phyloP scores from a whole-genome alignment of 352 stramenopile genomes.

The Phytophthora ramorum region DNA sequence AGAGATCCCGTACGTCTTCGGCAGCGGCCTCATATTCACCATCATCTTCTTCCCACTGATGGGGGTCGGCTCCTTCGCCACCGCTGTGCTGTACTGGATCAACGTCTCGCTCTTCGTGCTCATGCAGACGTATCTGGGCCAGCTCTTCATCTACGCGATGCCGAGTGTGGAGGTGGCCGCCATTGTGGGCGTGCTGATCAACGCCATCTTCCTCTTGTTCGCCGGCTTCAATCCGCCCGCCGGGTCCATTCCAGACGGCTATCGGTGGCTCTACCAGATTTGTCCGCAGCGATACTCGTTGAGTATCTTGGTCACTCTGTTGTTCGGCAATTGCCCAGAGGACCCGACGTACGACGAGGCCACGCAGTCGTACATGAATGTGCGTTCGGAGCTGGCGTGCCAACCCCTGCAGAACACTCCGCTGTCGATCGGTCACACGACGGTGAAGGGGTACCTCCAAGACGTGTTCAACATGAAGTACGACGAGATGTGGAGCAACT shows the following conservation, averaged over 20 bases:
- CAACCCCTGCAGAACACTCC: constrained; percentile 36
- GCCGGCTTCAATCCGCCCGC: constrained; percentile 57
- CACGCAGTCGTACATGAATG: constrained; percentile 19
- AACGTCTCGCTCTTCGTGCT: constrained; percentile 24
- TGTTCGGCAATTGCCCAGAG: constrained; percentile 31
- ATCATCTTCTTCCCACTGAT: constrained; percentile 31
- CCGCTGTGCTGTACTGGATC: constrained; percentile 31
- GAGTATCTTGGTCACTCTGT: constrained; percentile 22
- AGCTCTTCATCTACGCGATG: constrained; percentile 9
- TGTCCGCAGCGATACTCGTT: constrained; percentile 35
- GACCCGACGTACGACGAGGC: constrained; percentile 26
- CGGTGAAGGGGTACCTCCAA: constrained; percentile 39
- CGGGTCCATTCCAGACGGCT: constrained; percentile 36
- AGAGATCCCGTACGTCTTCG: constrained; percentile 49
- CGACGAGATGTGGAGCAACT: constrained; percentile 36
- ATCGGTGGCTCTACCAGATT: constrained; percentile 50
- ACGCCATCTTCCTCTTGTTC: constrained; percentile 63
- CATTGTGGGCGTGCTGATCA: constrained; percentile 37
- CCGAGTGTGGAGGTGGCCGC: constrained; percentile 26
- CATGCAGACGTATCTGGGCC: constrained; percentile 17
- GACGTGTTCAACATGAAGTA: constrained; percentile 42
- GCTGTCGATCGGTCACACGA: constrained; percentile 25
- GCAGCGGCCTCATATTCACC: constrained; percentile 17
- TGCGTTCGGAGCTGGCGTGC: constrained; percentile 33
- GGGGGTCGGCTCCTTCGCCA: constrained; percentile 33